Evolutionary conservation across 441 rosid species (phyloP).

Genomic region (Aleurites moluccanus): DNA sequence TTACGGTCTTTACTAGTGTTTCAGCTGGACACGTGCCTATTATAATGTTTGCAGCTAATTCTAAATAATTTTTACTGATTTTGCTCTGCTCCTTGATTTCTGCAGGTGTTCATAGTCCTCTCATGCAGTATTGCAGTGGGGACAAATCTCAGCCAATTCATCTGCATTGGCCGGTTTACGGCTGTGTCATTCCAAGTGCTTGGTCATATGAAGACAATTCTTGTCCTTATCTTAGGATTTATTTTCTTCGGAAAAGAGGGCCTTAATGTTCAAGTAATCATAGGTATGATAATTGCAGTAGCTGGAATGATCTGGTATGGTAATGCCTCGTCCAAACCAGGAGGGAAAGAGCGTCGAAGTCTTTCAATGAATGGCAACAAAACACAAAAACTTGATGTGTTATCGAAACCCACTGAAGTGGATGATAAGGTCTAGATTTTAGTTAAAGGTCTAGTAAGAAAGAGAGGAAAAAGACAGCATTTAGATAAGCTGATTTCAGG

Average conservation of each 20-base stretch:
- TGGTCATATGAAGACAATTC: constrained; percentile 98
- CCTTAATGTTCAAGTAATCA: constrained; percentile 74
- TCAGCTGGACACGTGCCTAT: neutral
- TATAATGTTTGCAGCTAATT: neutral
- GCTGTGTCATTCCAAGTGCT: constrained; percentile 97
- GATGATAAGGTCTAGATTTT: constrained; percentile 66
- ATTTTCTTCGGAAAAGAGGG: constrained; percentile 91
- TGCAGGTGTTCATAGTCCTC: constrained; percentile 75
- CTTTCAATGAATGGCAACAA: constrained; percentile 48
- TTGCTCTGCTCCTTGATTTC: neutral
- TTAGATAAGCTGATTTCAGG: constrained; percentile 31
- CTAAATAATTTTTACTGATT: neutral
- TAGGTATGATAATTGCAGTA: constrained; percentile 89
- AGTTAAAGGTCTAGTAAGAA: constrained; percentile 21
- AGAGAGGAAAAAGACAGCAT: constrained; percentile 25
- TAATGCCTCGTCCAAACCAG: constrained; percentile 87
- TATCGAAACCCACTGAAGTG: constrained; percentile 45
- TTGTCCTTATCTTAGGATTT: constrained; percentile 85
- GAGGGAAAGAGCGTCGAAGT: constrained; percentile 82
- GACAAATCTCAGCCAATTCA: constrained; percentile 97
- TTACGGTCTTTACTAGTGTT: neutral
- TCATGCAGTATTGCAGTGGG: constrained; percentile 93
- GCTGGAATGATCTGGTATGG: constrained; percentile 94
- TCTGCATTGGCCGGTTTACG: constrained; percentile 92
- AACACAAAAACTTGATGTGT: constrained; percentile 48